phyloP scores from a whole-genome alignment of 441 rosid species.

The Cnidoscolus chayamansa region DNA sequence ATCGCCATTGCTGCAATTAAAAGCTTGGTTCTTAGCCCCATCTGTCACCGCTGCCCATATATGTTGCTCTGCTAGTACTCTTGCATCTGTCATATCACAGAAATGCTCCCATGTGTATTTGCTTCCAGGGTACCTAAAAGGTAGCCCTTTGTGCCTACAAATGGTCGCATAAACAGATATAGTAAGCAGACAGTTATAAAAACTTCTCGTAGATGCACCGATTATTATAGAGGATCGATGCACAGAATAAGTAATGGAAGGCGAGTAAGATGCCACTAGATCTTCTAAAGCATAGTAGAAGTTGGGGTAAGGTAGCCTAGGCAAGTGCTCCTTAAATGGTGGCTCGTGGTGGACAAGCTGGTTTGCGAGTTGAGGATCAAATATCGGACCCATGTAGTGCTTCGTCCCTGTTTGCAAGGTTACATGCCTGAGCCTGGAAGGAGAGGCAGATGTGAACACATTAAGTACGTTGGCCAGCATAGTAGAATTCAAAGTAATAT shows the following conservation, averaged over 20 bases:
- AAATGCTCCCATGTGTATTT: conserved; percentile 40
- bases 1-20: conserved; percentile 35
- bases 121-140: conserved; percentile 29
- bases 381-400: conserved; percentile 38
- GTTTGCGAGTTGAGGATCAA: conserved; percentile 11
- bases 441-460: conserved; percentile 19
- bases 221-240: conserved; percentile 35
- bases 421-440: conserved; percentile 26
- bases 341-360: conserved; percentile 25
- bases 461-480: conserved; percentile 34
- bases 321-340: conserved; percentile 33
- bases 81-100: conserved; percentile 31
- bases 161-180: conserved; percentile 30
- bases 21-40: conserved; percentile 28
- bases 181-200: conserved; percentile 26
- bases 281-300: conserved; percentile 40
- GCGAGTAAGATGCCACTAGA: conserved; percentile 22
- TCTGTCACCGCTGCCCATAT: conserved; percentile 29
- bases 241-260: conserved; percentile 20
- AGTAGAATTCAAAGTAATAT: not conserved
- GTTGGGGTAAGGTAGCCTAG: conserved; percentile 36
- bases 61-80: conserved; percentile 34
- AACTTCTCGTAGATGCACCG: conserved; percentile 36
- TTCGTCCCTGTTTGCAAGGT: conserved; percentile 37
- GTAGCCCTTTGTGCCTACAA: conserved; percentile 27